A percentile compares a stretch with the other conserved stretches of the same genome.
phyloP scores from a whole-genome alignment of 1,284 basidiomycete species.

The Anthracocystis setariae region DNA sequence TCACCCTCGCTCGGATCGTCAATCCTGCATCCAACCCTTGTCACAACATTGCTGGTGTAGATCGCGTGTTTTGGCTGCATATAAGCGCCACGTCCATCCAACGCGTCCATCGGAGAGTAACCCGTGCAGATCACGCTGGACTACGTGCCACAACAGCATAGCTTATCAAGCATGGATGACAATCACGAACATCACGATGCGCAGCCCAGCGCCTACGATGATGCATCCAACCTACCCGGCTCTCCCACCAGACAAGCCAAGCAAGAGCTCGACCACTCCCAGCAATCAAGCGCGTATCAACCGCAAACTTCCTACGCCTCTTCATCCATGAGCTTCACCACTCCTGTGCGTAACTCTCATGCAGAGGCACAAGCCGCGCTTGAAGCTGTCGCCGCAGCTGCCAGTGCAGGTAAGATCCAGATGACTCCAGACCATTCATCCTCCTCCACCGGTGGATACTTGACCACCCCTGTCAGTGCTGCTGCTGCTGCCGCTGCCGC shows the following conservation, averaged over 20 bases:
- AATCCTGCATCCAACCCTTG: not conserved
- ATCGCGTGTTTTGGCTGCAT: not conserved
- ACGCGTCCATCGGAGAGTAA: not conserved
- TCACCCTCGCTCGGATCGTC: not conserved
- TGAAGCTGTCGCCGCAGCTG: constrained; percentile 44
- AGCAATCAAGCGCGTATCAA: constrained; percentile 26
- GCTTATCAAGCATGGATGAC: constrained; percentile 13
- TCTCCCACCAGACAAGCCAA: constrained; percentile 22
- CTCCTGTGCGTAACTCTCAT: constrained; percentile 39
- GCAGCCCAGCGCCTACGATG: constrained; percentile 25
- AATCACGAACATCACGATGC: constrained; percentile 25
- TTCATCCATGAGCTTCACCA: constrained; percentile 29
- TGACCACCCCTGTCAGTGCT: constrained; percentile 33
- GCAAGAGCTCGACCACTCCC: constrained; percentile 26
- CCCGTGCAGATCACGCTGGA: not conserved
- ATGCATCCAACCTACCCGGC: constrained; percentile 7
- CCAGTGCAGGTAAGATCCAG: constrained; percentile 44
- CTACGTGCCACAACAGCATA: not conserved
- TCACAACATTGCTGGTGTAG: not conserved
- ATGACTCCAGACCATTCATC: constrained; percentile 35
- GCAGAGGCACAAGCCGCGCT: constrained; percentile 50
- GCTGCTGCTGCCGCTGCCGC: constrained; percentile 38
- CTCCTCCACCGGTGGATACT: constrained; percentile 27
- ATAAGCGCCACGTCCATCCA: not conserved
- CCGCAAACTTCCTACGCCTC: constrained; percentile 27